phyloP scores from a whole-genome alignment of 176 grass and related monocot species.

The Eleusine coracana region DNA sequence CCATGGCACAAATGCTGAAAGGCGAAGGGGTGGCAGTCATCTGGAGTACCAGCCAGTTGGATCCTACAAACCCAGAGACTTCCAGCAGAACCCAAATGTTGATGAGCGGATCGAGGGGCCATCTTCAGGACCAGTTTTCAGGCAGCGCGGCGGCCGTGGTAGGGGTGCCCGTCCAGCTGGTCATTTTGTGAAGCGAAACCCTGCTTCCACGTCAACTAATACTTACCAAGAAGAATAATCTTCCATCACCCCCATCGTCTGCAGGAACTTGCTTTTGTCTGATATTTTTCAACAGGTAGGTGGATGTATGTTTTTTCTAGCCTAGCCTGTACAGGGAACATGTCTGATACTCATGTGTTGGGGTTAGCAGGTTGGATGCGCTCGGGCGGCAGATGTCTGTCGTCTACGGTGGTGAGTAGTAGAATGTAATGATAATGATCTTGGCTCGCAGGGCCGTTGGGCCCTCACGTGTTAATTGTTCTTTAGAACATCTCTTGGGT shows the following conservation, averaged over 20 bases:
- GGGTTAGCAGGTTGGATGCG: conserved; percentile 34
- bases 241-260: neutral
- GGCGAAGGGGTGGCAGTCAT: conserved; percentile 51
- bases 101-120: conserved; percentile 34
- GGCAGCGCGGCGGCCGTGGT: conserved; percentile 36
- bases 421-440: conserved; percentile 45
- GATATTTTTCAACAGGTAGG: conserved; percentile 28
- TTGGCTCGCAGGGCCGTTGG: conserved; percentile 35
- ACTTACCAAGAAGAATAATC: conserved; percentile 51
- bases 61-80: conserved; percentile 47
- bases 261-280: neutral
- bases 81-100: conserved; percentile 40
- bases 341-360: conserved; percentile 27
- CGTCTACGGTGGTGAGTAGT: conserved; percentile 10
- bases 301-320: conserved; percentile 3
- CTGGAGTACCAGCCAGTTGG: conserved; percentile 70
- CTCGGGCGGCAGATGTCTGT: neutral
- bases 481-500: conserved; percentile 33
- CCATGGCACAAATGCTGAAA: conserved; percentile 46
- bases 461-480: conserved; percentile 35
- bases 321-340: conserved; percentile 11
- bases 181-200: conserved; percentile 53
- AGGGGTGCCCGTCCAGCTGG: conserved; percentile 30
- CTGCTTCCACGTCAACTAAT: conserved; percentile 3
- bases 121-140: conserved; percentile 38